Evolutionary conservation across 2,329 filamentous ascomycete species (phyloP), one percentile per base, ranked within the genome.

Genomic region (Aspergillus thermomutatus): DNA sequence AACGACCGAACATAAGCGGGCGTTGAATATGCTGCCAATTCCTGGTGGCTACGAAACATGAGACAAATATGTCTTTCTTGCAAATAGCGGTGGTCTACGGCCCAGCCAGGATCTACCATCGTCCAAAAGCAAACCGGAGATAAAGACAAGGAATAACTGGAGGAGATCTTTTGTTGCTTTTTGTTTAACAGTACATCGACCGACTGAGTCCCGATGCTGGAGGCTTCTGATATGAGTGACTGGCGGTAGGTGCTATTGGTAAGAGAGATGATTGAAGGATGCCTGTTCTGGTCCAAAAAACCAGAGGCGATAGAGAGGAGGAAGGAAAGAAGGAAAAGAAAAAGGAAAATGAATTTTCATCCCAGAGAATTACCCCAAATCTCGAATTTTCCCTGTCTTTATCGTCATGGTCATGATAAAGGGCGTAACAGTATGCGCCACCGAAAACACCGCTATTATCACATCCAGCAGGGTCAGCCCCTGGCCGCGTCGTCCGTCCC

Each of bases 381-480:
- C 50, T 51, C 47, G 48, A 50, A 53, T 48, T 49, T 47, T 58
- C 45, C 49, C 50, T 41, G 34, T 49, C 50, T 46, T 52, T 41
- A 56, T 54, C 47, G 49, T 57, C 57, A 59, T 57, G 49, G 52
- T 49, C 52, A 57, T 60, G 58, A 57, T 52, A 57, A 55, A 47
- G 46, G 53, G 53, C 46, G 53, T 50, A 27, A 50, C 40, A 55
- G 40, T 41, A 23, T 54, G 43, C 43, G 21, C 43, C 43, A 46
- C 43, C 34, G 40, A 54, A 28, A 45, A 25, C 28, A 54, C 52
- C 56, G 56, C 56, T 23, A 49, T 58, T 53, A 56, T 59, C 59
- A 61, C 49, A 61, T 59, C 56, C 57, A 61, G 56, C 56, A 60
- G 57, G 40, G 50, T 50, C 53, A 52, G 52, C 53, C 48, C 56